phyloP scores from a whole-genome alignment of 2,329 filamentous ascomycete genomes.

The Capronia epimyces region DNA sequence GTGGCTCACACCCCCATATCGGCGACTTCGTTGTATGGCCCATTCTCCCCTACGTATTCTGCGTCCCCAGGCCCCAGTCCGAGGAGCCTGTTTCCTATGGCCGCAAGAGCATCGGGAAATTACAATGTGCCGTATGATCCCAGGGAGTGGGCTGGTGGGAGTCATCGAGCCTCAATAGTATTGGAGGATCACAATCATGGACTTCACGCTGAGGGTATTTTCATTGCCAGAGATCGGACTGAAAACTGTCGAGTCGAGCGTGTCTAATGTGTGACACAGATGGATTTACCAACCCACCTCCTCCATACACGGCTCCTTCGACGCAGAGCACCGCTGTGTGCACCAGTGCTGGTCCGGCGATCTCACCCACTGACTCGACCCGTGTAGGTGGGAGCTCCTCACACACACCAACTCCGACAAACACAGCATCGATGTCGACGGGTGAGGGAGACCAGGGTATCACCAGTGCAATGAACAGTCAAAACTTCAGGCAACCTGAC shows the following conservation, averaged over 20 bases:
- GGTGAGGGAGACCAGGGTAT: constrained; percentile 5
- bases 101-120: constrained; percentile 36
- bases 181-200: constrained; percentile 4
- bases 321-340: constrained; percentile 1
- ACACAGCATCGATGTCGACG: constrained; percentile 9
- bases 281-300: constrained; percentile 24
- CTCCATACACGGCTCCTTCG: constrained; percentile 24
- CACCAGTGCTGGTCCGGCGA: constrained; percentile 16
- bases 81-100: constrained; percentile 40
- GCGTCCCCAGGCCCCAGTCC: constrained; percentile 38
- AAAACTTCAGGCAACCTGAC: constrained; percentile 2
- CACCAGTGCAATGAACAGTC: neutral
- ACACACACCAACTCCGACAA: constrained; percentile 17
- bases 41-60: constrained; percentile 36
- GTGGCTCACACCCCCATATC: constrained; percentile 38
- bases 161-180: constrained; percentile 19
- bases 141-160: constrained; percentile 45
- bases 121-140: constrained; percentile 47
- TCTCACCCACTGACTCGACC: constrained; percentile 20
- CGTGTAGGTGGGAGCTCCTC: constrained; percentile 15
- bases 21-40: constrained; percentile 41
- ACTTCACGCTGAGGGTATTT: constrained; percentile 19
- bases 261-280: constrained; percentile 21
- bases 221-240: neutral
- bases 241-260: neutral